phyloP scores from a whole-genome alignment of 768 basidiomycete species.

The Pleurotus ostreatus region DNA sequence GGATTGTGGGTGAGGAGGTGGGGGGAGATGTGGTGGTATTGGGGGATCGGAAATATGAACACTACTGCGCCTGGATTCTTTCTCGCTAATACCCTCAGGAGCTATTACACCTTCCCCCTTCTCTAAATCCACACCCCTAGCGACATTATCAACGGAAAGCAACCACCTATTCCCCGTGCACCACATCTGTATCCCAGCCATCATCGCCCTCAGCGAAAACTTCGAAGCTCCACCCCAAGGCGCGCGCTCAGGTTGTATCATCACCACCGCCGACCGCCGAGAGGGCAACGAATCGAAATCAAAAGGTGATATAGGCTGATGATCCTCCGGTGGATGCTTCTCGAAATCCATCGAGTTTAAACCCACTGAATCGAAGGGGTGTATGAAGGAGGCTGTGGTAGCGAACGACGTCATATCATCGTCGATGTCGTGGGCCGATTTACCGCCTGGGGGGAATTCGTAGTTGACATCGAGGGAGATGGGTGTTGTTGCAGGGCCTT shows the following conservation, averaged over 20 bases:
- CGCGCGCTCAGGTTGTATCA: constrained; percentile 17
- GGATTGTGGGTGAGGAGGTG: neutral
- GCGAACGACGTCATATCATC: constrained; percentile 18
- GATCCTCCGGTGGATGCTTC: constrained; percentile 28
- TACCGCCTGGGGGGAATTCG: constrained; percentile 11
- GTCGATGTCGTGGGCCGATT: constrained; percentile 9
- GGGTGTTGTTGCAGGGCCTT: constrained; percentile 21
- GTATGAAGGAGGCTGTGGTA: constrained; percentile 47
- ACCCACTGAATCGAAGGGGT: constrained; percentile 33
- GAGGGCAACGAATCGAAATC: constrained; percentile 50
- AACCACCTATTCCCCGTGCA: constrained; percentile 39
- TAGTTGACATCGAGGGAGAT: constrained; percentile 8
- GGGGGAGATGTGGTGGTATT: neutral
- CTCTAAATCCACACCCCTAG: constrained; percentile 8
- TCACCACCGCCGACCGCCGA: constrained; percentile 18
- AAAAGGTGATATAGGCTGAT: constrained; percentile 37
- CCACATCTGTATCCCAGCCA: constrained; percentile 38
- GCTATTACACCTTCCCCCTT: constrained; percentile 13
- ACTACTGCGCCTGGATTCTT: neutral
- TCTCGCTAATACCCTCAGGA: neutral
- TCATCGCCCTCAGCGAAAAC: constrained; percentile 24
- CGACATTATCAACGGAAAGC: constrained; percentile 9
- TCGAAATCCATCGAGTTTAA: constrained; percentile 18
- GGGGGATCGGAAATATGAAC: neutral
- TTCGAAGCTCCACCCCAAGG: constrained; percentile 14